Base-by-base conservation (phyloP, 108 stramenopile species). In the Cyclotella baltica region DNA sequence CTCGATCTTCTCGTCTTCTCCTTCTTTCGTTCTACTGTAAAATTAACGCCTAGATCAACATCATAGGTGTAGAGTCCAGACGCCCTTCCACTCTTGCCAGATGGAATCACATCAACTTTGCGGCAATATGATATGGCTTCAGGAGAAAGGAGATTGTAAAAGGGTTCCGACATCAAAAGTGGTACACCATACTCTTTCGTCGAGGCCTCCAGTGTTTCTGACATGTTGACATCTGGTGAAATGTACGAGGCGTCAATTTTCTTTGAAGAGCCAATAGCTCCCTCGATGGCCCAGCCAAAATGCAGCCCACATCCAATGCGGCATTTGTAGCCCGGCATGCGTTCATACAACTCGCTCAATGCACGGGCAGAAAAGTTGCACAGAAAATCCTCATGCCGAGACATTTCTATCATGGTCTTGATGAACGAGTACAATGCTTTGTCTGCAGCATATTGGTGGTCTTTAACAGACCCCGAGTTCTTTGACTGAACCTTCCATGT, bases 181-280 rank as follows among this genome's bases (percentile, higher is more conserved):
- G 90, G 70, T 11, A 82, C 77, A 28, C 88, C 84, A 62, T 91
- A 91, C 56, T 88, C 80, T 67, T 93, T 93, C 20, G 93, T 90
- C 33, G 78, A 61, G 34, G 81, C 58, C 63, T 93, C 89, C 25
- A 93, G 84, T 52, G 73, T 78, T 74, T 91, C 88, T 22, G 88
- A 70, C 88, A 76, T 83, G 52, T 87, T 89, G 5, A 93, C 90
- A 70, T 92, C 88, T 5, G 93, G 90, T n/a, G 85, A 87, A 43
- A 93, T 82, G 52, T 93, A 92, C 0, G 92, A 92, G 27, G 90
- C 93, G 68, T 93, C 90, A 58, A 93, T 90, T 67, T 93, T 93
- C 50, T 85, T 85, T 30, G 80, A 78, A 37, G 86, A 87, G 19
- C 93, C 90, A 57, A 93, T 91, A 13, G 92, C 90, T 18, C 92